Evolutionary conservation across 164 flowering plant genomes (phyloP).

Genomic region (grape (Vitis vinifera)): ASM3070453v1 NC_081814.1:3657001-3657500

Average conservation of each 20-base stretch:
- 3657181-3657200: slow-evolving; percentile 7
- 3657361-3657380: neutral
- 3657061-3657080: neutral
- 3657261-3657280: slow-evolving; percentile 32
- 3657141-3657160: too few species aligned
- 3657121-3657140: neutral
- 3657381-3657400: slow-evolving; percentile 1
- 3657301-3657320: slow-evolving; percentile 18
- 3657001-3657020: neutral
- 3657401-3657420: too few species aligned
- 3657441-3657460: too few species aligned
- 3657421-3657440: too few species aligned
- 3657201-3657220: slow-evolving; percentile 34
- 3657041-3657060: neutral
- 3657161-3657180: neutral
- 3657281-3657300: slow-evolving; percentile 16
- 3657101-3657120: too few species aligned
- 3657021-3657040: too few species aligned
- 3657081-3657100: too few species aligned
- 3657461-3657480: too few species aligned
- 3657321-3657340: slow-evolving; percentile 4
- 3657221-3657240: slow-evolving; percentile 33
- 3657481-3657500: too few species aligned
- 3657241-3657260: slow-evolving; percentile 24
- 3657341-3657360: slow-evolving; percentile 12